phyloP scores from a whole-genome alignment of 345 rosid species.

The Melastoma malabathricum region DNA sequence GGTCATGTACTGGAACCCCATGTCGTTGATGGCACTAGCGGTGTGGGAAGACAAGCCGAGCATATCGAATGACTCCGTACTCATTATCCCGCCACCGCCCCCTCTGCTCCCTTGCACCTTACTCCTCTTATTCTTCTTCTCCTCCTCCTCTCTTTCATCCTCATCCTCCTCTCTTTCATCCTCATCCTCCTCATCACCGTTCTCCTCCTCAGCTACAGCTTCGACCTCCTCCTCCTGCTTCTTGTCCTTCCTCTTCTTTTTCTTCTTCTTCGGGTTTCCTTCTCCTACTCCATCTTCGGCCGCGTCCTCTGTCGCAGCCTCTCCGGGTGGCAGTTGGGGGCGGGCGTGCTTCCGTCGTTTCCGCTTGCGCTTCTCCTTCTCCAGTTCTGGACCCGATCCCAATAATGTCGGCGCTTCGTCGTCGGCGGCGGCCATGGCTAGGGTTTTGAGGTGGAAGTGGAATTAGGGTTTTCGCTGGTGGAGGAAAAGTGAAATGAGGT shows the following conservation, averaged over 20 bases:
- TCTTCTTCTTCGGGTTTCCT: not conserved
- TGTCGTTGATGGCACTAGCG: slow-evolving; percentile 49
- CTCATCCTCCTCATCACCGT: not conserved
- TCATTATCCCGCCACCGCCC: slow-evolving; percentile 65
- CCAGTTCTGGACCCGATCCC: too few species aligned
- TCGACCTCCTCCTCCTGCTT: slow-evolving; percentile 3
- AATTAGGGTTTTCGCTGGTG: too few species aligned
- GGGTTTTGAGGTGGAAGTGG: too few species aligned
- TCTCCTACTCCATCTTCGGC: slow-evolving; percentile 3
- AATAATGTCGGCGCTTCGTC: too few species aligned
- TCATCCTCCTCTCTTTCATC: not conserved
- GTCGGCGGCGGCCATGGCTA: too few species aligned
- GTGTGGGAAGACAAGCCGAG: slow-evolving; percentile 60
- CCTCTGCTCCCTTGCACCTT: slow-evolving; percentile 10
- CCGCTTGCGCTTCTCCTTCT: too few species aligned
- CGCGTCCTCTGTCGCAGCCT: too few species aligned
- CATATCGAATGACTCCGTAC: slow-evolving; percentile 53
- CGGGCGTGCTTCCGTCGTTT: too few species aligned
- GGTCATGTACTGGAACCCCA: slow-evolving; percentile 73
- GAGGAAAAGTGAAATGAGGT: too few species aligned
- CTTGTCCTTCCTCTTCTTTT: not conserved
- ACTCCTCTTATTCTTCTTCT: not conserved
- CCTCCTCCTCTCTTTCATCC: not conserved
- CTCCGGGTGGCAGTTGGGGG: too few species aligned
- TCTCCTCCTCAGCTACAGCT: slow-evolving; percentile 1